A percentile compares a stretch with the other conserved stretches of the same genome.
Evolutionary conservation across 1,139 yeast genomes (phyloP).

Genomic region (Candida glucosophila): DNA sequence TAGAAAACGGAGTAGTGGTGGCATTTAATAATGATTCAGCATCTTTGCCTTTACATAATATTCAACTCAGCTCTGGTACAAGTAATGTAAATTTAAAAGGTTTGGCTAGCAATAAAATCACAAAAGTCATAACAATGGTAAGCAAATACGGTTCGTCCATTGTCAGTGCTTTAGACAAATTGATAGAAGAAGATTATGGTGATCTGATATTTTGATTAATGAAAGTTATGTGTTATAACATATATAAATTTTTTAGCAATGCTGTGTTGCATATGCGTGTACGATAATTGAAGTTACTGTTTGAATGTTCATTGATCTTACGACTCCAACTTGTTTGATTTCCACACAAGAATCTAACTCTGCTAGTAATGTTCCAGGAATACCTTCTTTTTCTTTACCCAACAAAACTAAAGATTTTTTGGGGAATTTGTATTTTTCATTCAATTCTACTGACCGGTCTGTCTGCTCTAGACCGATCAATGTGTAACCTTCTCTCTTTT

Average conservation of each 20-base stretch:
- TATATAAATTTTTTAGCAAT: constrained; percentile 23
- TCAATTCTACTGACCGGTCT: constrained; percentile 68
- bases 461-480: constrained; percentile 90
- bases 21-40: constrained; percentile 62
- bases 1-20: constrained; percentile 71
- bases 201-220: constrained; percentile 37
- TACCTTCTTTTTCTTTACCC: constrained; percentile 87
- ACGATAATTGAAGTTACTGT: constrained; percentile 93
- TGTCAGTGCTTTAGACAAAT: constrained; percentile 29
- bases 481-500: constrained; percentile 75
- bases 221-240: constrained; percentile 18
- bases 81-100: constrained; percentile 37
- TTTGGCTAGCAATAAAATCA: constrained; percentile 18
- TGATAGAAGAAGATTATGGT: constrained; percentile 29
- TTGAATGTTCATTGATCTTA: constrained; percentile 92
- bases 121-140: constrained; percentile 21
- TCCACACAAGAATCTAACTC: constrained; percentile 84
- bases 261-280: constrained; percentile 82
- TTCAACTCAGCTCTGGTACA: constrained; percentile 40
- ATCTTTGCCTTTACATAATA: constrained; percentile 54
- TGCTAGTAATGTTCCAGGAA: constrained; percentile 77
- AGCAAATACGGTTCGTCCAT: constrained; percentile 28
- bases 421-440: constrained; percentile 62
- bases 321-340: constrained; percentile 85
- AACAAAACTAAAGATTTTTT: constrained; percentile 65